Evolutionary conservation across 768 basidiomycete species (phyloP).

Genomic region (Piloderma croceum): DNA sequence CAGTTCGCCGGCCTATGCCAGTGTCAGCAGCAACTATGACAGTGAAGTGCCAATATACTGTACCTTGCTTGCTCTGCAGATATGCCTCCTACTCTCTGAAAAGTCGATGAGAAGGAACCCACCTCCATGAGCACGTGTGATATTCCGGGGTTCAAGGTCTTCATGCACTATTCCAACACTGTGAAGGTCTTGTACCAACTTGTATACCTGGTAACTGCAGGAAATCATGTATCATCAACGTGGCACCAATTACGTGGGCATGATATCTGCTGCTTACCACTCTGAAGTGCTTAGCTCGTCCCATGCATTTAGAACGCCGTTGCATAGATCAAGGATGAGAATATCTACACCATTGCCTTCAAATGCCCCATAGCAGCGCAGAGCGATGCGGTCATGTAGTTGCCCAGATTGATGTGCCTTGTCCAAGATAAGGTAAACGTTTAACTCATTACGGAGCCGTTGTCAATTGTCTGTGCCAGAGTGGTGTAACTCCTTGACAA

Average conservation of each 20-base stretch:
- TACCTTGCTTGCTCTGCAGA: slow-evolving; percentile 13
- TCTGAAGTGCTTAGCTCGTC: slow-evolving; percentile 13
- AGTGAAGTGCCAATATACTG: slow-evolving; percentile 3
- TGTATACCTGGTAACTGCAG: slow-evolving; percentile 15
- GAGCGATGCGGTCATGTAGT: slow-evolving; percentile 14
- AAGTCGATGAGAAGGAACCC: slow-evolving; percentile 17
- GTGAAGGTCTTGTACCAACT: slow-evolving; percentile 15
- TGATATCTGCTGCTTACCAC: slow-evolving; percentile 14
- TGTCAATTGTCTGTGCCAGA: slow-evolving; percentile 13
- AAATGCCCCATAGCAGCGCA: slow-evolving; percentile 18
- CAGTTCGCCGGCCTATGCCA: too few relatives aligned
- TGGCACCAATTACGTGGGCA: slow-evolving; percentile 11
- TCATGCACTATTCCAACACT: slow-evolving; percentile 15
- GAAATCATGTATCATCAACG: slow-evolving; percentile 15
- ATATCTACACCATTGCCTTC: slow-evolving; percentile 9
- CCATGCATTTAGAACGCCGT: slow-evolving; percentile 14
- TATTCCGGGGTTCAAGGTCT: slow-evolving; percentile 18
- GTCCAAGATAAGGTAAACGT: slow-evolving; percentile 15
- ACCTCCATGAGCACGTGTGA: slow-evolving; percentile 12
- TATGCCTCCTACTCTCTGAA: too few relatives aligned
- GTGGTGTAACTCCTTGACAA: slow-evolving; percentile 12
- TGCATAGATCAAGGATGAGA: slow-evolving; percentile 18
- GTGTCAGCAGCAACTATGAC: too few relatives aligned
- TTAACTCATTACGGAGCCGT: slow-evolving; percentile 16
- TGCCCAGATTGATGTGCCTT: slow-evolving; percentile 14